Base-by-base conservation (phyloP, 2,329 filamentous ascomycete species). In the Microsporum audouinii region DNA sequence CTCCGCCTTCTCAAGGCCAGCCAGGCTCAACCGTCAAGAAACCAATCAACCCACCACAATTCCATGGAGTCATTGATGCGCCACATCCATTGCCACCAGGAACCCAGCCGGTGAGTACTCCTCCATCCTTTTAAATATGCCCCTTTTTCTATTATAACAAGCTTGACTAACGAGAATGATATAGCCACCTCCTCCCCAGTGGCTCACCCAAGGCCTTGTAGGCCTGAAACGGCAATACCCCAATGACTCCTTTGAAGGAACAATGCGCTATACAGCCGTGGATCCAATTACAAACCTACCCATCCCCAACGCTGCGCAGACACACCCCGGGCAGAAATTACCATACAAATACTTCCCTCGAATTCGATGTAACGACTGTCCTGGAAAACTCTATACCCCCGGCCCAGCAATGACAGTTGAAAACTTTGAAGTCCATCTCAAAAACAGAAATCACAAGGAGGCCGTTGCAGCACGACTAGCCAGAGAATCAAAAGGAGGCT, bases 371-470 rank as follows among this genome's bases (percentile, higher is more conserved):
- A 84, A 87, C 55, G 94, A 99, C 73, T 97, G 94, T 71, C 89
- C 90, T 0, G 90, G 89, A 34, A 97, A 96, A 74, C 79, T 96
- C 8, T 99, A 99, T 74, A 96, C 91, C 0, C 89, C 91, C 0
- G 89, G 91, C 0, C 90, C 91, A 0, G 89, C 87, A 29, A 88
- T 83, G 71, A 91, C 90, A 1, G 88, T 92, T 3, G 86, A 86
- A 53, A 95, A 96, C 70, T 99, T 99, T 65, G 89, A 96, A 75
- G 85, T 95, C 0, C 94, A 99, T 76, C 79, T 97, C 57, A 89
- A 87, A 73, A 96, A 96, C 73, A 84, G 88, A 49, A 79, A 82
- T 59, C 94, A 99, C 73, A 83, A 86, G 68, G 84, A 89, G 66
- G 83, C 82, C 67, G 88, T 91, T 7, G 82, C 53, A 8, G 36